These are phyloP conservation scores for Nymphaea thermarum DNA, from an alignment of 164 flowering plant species.

Conservation along the genomic window DNA sequence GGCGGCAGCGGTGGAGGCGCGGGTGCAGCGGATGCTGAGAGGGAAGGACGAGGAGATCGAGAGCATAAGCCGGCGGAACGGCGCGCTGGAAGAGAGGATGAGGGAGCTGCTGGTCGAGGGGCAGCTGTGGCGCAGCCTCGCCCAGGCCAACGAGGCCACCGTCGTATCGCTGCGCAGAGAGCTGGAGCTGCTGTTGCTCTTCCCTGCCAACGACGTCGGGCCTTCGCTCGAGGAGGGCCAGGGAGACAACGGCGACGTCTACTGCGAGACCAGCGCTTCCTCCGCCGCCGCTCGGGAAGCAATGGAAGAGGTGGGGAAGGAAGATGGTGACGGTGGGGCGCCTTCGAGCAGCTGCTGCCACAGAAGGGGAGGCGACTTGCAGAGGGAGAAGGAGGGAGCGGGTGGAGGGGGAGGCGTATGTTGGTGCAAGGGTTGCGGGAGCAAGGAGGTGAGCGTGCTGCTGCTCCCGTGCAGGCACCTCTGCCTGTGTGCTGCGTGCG, in stretches of 20 bases:
- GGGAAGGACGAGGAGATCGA: slow-evolving; percentile 11
- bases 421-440: slow-evolving; percentile 22
- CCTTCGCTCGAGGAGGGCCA: not conserved
- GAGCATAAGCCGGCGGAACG: slow-evolving; percentile 1
- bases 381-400: not conserved
- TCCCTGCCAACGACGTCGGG: not conserved
- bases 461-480: slow-evolving; percentile 60
- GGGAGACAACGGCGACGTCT: not conserved
- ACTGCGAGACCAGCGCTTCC: not conserved
- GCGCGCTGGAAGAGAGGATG: slow-evolving; percentile 9
- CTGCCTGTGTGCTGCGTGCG: slow-evolving; percentile 43
- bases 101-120: slow-evolving; percentile 8
- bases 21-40: slow-evolving; percentile 2
- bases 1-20: slow-evolving; percentile 3
- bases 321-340: not conserved
- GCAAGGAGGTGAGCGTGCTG: slow-evolving; percentile 39
- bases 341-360: too few species aligned
- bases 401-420: not conserved
- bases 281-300: slow-evolving; percentile 5
- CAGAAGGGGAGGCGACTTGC: not conserved
- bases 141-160: slow-evolving; percentile 11
- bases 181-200: slow-evolving; percentile 4
- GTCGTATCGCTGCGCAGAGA: slow-evolving; percentile 6
- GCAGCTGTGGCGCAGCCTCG: slow-evolving; percentile 9
- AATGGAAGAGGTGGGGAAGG: slow-evolving; percentile 3